Evolutionary conservation across 169 alveolate species (phyloP).

Genomic region (Ophryocystis elektroscirrha): DNA sequence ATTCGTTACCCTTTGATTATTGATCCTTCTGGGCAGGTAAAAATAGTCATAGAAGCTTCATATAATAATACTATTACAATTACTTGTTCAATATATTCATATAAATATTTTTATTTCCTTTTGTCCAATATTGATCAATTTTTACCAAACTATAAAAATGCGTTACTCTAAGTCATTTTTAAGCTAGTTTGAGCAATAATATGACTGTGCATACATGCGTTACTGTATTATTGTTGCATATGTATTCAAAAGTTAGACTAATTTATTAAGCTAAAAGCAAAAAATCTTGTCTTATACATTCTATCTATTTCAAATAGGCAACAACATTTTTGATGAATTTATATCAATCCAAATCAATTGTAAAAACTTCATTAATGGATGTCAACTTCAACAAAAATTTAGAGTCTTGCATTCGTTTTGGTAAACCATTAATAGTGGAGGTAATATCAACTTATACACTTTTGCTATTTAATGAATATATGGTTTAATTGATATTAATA

Average conservation of each 20-base stretch:
- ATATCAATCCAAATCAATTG: background rate
- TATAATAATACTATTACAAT: too few relatives aligned
- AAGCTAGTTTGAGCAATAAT: too few relatives aligned
- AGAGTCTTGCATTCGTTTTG: conserved; percentile 75
- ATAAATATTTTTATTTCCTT: background rate
- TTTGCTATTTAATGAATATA: too few relatives aligned
- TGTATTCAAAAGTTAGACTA: too few relatives aligned
- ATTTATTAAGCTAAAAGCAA: too few relatives aligned
- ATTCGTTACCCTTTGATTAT: conserved; percentile 77
- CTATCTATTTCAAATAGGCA: too few relatives aligned
- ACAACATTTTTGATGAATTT: too few relatives aligned
- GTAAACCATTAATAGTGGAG: conserved; percentile 29
- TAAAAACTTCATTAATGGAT: conserved; percentile 29
- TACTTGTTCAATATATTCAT: background rate
- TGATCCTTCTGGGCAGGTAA: conserved; percentile 84
- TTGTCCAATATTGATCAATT: conserved; percentile 1
- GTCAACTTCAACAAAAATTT: conserved; percentile 62
- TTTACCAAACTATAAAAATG: conserved; percentile 1
- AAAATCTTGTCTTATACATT: too few relatives aligned
- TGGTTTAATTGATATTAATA: too few relatives aligned
- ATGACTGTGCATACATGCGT: too few relatives aligned
- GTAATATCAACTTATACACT: too few relatives aligned
- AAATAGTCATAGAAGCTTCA: conserved; percentile 38
- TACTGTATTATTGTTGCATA: too few relatives aligned
- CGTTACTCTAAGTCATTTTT: conserved; percentile 21